A percentile compares a stretch with the other conserved stretches of the same genome.
Conservation (phyloP, 805 yeast genomes). For the Alloascoidea hylecoeti region DNA sequence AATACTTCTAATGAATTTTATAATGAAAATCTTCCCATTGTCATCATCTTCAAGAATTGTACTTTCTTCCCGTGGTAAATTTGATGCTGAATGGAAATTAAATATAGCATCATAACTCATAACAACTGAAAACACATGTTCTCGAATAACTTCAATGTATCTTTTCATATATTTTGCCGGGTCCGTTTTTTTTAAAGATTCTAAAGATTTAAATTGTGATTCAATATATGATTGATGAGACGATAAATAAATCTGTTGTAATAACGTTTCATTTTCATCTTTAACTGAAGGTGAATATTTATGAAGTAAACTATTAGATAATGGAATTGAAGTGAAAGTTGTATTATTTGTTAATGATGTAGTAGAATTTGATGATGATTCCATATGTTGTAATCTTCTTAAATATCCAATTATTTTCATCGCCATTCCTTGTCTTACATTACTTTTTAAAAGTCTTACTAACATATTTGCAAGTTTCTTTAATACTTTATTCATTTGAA, state of each 20-base stretch:
- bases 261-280: constrained; percentile 11
- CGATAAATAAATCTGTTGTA: constrained; percentile 47
- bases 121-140: constrained; percentile 62
- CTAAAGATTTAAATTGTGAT: constrained; percentile 40
- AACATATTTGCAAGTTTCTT: constrained; percentile 58
- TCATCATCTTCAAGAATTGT: constrained; percentile 2
- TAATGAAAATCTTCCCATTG: constrained; percentile 8
- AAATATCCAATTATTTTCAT: constrained; percentile 69
- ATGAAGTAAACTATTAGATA: background rate
- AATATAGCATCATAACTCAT: constrained; percentile 55
- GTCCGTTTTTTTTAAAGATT: constrained; percentile 38
- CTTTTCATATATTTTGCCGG: constrained; percentile 58
- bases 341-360: background rate
- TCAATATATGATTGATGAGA: constrained; percentile 58
- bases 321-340: background rate
- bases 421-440: constrained; percentile 64
- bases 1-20: constrained; percentile 14
- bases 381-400: constrained; percentile 46
- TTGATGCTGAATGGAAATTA: constrained; percentile 19
- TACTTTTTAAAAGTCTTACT: constrained; percentile 55
- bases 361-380: constrained; percentile 3
- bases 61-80: constrained; percentile 9
- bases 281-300: constrained; percentile 13
- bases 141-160: constrained; percentile 74
- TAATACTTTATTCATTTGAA: constrained; percentile 33